These are phyloP conservation scores for Blastobotrys parvus DNA, from an alignment of 805 yeast species.

Conservation along the genomic window DNA sequence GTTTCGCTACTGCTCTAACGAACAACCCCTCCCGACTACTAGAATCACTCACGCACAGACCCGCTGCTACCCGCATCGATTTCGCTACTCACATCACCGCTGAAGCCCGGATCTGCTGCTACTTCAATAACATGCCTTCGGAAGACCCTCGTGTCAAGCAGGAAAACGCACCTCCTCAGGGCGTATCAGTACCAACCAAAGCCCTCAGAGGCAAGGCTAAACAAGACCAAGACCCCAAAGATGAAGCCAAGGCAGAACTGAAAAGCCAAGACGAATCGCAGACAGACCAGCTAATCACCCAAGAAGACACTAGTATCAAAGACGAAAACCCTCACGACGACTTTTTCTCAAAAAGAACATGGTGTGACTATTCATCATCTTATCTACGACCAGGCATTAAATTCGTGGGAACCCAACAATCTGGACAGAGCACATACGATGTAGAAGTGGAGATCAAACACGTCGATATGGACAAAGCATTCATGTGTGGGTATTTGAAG, in stretches of 20 bases:
- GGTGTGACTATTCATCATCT: slow-evolving; percentile 21
- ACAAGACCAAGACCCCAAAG: neutral
- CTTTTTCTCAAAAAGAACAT: slow-evolving; percentile 1
- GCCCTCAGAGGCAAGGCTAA: no score
- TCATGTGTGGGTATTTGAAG: slow-evolving; percentile 51
- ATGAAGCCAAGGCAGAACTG: neutral
- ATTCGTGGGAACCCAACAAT: slow-evolving; percentile 63
- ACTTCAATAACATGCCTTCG: no score
- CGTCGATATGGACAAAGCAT: slow-evolving; percentile 51
- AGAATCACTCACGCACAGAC: no score
- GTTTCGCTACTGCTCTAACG: no score
- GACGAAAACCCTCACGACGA: neutral
- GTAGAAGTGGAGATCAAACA: slow-evolving; percentile 61
- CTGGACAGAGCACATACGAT: slow-evolving; percentile 55
- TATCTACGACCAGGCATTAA: slow-evolving; percentile 53
- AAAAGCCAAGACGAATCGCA: neutral
- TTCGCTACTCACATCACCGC: no score
- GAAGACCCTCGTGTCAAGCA: no score
- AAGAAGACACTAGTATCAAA: neutral
- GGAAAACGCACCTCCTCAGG: no score
- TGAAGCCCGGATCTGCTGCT: no score
- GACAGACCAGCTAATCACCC: neutral
- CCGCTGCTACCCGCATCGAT: no score
- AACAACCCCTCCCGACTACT: no score
- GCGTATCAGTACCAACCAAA: no score